Evolutionary conservation across 495 filamentous ascomycete genomes (phyloP).

Genomic region (Tricharina praecox): DNA sequence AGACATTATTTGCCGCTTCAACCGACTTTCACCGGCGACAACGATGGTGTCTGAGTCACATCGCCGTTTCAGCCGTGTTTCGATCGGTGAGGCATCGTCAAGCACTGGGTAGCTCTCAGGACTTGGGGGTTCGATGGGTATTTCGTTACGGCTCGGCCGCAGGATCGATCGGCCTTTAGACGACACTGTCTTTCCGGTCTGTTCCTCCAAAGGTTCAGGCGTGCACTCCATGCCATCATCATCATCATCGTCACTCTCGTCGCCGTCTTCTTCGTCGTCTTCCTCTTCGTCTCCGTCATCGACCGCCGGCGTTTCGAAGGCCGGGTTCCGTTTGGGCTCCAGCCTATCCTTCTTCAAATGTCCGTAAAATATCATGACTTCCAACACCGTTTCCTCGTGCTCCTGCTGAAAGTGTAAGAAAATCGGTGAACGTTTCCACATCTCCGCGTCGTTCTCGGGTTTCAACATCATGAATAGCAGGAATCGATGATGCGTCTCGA

Average conservation of each 20-base stretch:
- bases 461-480: slow-evolving; percentile 16
- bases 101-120: neutral
- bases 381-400: slow-evolving; percentile 1
- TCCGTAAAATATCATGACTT: neutral
- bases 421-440: slow-evolving; percentile 17
- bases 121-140: neutral
- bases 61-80: neutral
- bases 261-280: neutral
- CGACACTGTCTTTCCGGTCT: neutral
- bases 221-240: neutral
- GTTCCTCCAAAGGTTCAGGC: neutral
- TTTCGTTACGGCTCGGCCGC: neutral
- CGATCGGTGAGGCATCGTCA: neutral
- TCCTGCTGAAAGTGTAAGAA: slow-evolving; percentile 4
- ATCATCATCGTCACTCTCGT: neutral
- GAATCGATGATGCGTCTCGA: slow-evolving; percentile 14
- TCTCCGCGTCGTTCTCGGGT: slow-evolving; percentile 5
- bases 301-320: no score
- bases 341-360: neutral
- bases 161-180: slow-evolving; percentile 2
- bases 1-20: neutral
- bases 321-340: neutral
- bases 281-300: neutral
- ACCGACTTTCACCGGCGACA: neutral
- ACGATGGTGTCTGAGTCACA: neutral